Conservation (phyloP, 139 green algal species). For the Diplosphaera chodatii region DNA sequence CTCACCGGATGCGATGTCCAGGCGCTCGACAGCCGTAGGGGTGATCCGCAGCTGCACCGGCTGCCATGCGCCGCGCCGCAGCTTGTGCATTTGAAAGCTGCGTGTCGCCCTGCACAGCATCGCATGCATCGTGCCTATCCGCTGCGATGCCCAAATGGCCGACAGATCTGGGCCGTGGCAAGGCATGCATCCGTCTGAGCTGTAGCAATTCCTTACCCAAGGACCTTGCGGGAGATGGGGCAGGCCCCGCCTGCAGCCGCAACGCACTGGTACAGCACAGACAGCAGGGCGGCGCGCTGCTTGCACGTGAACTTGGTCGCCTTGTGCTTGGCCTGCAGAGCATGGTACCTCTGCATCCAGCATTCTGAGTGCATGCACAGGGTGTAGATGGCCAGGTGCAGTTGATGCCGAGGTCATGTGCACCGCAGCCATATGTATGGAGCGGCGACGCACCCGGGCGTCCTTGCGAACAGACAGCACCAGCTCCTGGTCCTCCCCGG, state of each 20-base stretch:
- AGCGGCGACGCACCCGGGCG: constrained; percentile 60
- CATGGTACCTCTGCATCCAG: too few relatives aligned
- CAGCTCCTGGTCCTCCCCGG: constrained; percentile 55
- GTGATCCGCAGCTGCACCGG: constrained; percentile 44
- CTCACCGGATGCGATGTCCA: constrained; percentile 24
- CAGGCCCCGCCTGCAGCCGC: constrained; percentile 25
- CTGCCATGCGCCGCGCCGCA: constrained; percentile 38
- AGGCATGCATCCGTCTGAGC: too few relatives aligned
- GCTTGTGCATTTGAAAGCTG: constrained; percentile 29
- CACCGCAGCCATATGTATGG: too few relatives aligned
- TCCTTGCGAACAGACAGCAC: constrained; percentile 56
- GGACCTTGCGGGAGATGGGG: constrained; percentile 35
- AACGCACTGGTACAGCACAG: constrained; percentile 60
- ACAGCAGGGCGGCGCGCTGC: constrained; percentile 61
- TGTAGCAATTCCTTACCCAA: constrained; percentile 48
- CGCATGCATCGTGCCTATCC: too few relatives aligned
- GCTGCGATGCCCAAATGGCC: too few relatives aligned
- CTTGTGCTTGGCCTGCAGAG: constrained; percentile 62
- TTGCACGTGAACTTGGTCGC: constrained; percentile 67
- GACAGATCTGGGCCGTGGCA: too few relatives aligned
- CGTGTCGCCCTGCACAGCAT: constrained; percentile 24
- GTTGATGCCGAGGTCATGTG: too few relatives aligned
- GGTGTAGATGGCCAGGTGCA: too few relatives aligned
- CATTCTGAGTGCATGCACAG: too few relatives aligned
- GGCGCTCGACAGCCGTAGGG: constrained; percentile 43